Evolutionary conservation across 495 filamentous ascomycete genomes (phyloP).

Genomic region (Xylaria bambusicola): DNA sequence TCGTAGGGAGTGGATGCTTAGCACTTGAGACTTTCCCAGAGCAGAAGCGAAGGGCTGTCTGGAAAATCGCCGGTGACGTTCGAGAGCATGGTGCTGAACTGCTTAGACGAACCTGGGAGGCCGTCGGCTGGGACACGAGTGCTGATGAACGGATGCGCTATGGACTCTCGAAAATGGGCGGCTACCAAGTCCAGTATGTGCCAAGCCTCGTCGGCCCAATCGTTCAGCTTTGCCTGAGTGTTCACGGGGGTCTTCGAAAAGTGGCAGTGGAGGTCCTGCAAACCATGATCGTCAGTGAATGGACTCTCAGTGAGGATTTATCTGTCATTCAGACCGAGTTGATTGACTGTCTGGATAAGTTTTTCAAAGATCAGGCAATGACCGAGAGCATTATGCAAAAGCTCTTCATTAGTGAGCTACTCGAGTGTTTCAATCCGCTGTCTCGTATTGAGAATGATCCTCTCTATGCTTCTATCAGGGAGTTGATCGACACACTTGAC

Average conservation of each 20-base stretch:
- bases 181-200: slow-evolving; percentile 98
- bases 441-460: slow-evolving; percentile 66
- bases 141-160: slow-evolving; percentile 72
- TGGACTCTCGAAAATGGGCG: slow-evolving; percentile 81
- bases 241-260: slow-evolving; percentile 85
- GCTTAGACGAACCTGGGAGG: slow-evolving; percentile 84
- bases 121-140: slow-evolving; percentile 94
- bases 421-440: slow-evolving; percentile 76
- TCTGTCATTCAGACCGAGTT: slow-evolving; percentile 93
- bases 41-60: slow-evolving; percentile 92
- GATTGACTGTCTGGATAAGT: slow-evolving; percentile 89
- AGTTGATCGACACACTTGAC: slow-evolving; percentile 79
- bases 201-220: slow-evolving; percentile 88
- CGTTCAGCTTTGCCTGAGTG: slow-evolving; percentile 90
- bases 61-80: slow-evolving; percentile 98
- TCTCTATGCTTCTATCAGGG: slow-evolving; percentile 72
- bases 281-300: slow-evolving; percentile 98
- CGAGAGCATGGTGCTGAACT: slow-evolving; percentile 87
- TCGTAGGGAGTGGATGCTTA: slow-evolving; percentile 83
- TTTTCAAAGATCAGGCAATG: slow-evolving; percentile 86
- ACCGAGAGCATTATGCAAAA: slow-evolving; percentile 90
- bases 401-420: slow-evolving; percentile 84
- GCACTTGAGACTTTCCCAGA: slow-evolving; percentile 96
- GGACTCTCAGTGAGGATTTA: slow-evolving; percentile 93
- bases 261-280: slow-evolving; percentile 92